Conservation (phyloP, 805 yeast species). For the Lipomyces sp. region DNA sequence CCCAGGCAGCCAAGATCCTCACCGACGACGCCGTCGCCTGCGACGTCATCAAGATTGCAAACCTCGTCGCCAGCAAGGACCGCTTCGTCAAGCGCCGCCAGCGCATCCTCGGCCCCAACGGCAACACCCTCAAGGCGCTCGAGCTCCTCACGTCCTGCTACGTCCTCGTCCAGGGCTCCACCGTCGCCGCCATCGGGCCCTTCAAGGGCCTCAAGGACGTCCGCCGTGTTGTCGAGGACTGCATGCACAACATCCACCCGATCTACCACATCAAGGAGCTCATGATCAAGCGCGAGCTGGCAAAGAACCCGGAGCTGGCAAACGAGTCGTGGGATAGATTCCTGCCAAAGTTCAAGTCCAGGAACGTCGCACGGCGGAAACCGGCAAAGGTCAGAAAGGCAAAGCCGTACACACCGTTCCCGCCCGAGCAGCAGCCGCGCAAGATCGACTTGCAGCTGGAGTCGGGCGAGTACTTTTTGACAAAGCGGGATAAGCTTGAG, state of each 20-base stretch:
- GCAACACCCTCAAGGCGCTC: slow-evolving; percentile 92
- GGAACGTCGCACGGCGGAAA: slow-evolving; percentile 91
- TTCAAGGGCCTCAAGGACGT: slow-evolving; percentile 87
- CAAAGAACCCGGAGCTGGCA: slow-evolving; percentile 92
- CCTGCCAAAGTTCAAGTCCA: slow-evolving; percentile 93
- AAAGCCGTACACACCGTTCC: slow-evolving; percentile 96
- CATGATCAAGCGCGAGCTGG: slow-evolving; percentile 94
- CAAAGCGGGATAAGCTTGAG: slow-evolving; percentile 73
- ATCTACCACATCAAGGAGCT: slow-evolving; percentile 94
- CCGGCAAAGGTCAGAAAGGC: slow-evolving; percentile 63
- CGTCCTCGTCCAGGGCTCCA: slow-evolving; percentile 93
- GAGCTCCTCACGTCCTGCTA: slow-evolving; percentile 95
- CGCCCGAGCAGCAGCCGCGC: slow-evolving; percentile 95
- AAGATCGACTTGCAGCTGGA: slow-evolving; percentile 96
- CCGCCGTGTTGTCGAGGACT: slow-evolving; percentile 93
- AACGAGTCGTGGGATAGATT: slow-evolving; percentile 96
- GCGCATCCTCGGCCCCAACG: slow-evolving; percentile 93
- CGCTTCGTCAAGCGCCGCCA: slow-evolving; percentile 94
- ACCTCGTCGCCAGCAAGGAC: slow-evolving; percentile 82
- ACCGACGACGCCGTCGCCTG: slow-evolving; percentile 85
- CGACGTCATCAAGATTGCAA: slow-evolving; percentile 93
- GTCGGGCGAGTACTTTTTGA: slow-evolving; percentile 96
- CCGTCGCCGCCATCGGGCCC: slow-evolving; percentile 97
- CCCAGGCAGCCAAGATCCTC: slow-evolving; percentile 88
- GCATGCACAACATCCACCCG: slow-evolving; percentile 97